Percentiles rank a stretch among this genome's conserved stretches.
Conservation (phyloP, 768 basidiomycete species). For the Psilocybe cubensis region DNA sequence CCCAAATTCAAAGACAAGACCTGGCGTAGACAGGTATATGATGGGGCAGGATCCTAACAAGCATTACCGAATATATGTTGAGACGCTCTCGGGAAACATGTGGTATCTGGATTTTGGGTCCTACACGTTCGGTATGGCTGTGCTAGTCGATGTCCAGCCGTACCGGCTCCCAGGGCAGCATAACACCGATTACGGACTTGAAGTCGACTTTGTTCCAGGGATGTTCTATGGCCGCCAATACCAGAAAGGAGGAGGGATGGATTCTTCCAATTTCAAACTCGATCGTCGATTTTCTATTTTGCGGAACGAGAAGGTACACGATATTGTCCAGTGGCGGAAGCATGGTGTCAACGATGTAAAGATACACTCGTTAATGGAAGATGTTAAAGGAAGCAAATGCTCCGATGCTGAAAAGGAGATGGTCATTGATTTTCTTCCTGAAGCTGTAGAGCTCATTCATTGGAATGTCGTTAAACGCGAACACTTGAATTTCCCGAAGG, state of each 20-base stretch:
- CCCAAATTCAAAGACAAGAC: conserved; percentile 17
- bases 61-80: conserved; percentile 56
- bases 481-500: conserved; percentile 25
- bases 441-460: not conserved
- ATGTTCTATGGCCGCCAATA: conserved; percentile 25
- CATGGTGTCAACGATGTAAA: conserved; percentile 4
- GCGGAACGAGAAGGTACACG: conserved; percentile 24
- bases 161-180: conserved; percentile 11
- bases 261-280: conserved; percentile 10
- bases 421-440: conserved; percentile 15
- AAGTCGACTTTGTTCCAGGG: conserved; percentile 21
- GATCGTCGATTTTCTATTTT: conserved; percentile 31
- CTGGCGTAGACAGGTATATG: no score
- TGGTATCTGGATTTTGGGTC: conserved; percentile 43
- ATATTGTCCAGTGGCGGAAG: conserved; percentile 15
- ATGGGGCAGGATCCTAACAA: conserved; percentile 45
- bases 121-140: conserved; percentile 43
- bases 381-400: conserved; percentile 26
- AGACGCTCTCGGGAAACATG: conserved; percentile 42
- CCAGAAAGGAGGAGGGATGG: conserved; percentile 9
- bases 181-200: no score
- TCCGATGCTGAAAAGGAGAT: conserved; percentile 25
- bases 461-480: not conserved
- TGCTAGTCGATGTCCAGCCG: conserved; percentile 11
- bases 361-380: conserved; percentile 32